Evolutionary conservation across 2,329 filamentous ascomycete species (phyloP).

Genomic region (Botrytis byssoidea): DNA sequence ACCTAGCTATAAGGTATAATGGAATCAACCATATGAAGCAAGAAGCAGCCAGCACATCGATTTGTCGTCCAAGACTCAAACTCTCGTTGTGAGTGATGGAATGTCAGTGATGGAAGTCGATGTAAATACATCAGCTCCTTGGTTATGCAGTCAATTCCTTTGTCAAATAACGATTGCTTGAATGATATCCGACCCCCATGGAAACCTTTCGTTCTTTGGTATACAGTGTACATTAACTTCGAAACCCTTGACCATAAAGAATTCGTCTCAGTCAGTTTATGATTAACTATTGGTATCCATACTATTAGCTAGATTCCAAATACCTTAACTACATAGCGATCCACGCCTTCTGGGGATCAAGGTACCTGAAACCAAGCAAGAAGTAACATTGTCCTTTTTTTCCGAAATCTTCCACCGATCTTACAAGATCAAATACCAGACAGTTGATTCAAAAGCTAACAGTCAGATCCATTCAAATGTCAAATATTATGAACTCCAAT

Average conservation of each 20-base stretch:
- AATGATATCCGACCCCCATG: background rate
- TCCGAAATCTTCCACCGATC: background rate
- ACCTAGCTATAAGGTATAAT: background rate
- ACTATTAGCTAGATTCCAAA: background rate
- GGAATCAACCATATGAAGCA: background rate
- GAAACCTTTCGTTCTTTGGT: background rate
- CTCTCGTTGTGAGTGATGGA: accelerated
- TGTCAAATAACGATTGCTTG: background rate
- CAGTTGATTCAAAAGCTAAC: background rate
- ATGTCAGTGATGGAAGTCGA: background rate
- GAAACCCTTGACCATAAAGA: background rate
- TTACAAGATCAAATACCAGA: background rate
- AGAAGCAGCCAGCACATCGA: background rate
- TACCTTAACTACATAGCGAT: no score
- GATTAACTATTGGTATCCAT: background rate
- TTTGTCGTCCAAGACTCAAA: background rate
- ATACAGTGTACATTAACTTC: background rate
- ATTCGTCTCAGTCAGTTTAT: background rate
- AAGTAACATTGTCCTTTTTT: background rate
- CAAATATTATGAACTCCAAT: background rate
- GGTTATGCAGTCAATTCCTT: background rate
- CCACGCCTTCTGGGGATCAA: background rate
- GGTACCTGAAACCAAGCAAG: background rate
- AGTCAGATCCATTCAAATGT: background rate
- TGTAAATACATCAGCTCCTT: background rate